Evolutionary conservation across 2,329 filamentous ascomycete genomes (phyloP), one percentile per base, ranked within the genome.

Genomic region (Zymoseptoria ardabiliae): DNA sequence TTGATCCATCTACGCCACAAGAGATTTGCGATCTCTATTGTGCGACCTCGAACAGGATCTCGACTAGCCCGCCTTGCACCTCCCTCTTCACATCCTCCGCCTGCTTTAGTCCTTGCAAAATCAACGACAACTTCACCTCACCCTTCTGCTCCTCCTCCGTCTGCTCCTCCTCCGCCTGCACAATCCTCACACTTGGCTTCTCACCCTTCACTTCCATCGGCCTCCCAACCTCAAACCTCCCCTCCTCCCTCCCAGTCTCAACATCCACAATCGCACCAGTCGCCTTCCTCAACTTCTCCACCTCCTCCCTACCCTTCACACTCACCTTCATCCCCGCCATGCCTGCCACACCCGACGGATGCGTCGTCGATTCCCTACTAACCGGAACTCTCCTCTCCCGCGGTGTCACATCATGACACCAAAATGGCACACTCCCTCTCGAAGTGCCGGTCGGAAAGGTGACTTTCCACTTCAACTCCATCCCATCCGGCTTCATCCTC

Each of bases 361-460:
- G 85, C 11, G 67, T 71, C 3, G 75, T 75, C 13, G 70, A 73
- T 3, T 59, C 65, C 0, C 72, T 66, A 1, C 68, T 63, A 2
- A 76, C 66, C 6, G 85, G 83, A 2, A 87, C 85, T 0, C 86
- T 73, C 2, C 83, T 68, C n/a, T 73, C 64, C 6, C 86, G 71
- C 2, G 78, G 73, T 1, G 85, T 88, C 11, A 82, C 72, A 69
- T 89, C 86, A 53, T 88, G 78, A 66, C 84, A 86, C 78, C 82
- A 89, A 65, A 89, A 89, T 0, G 86, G 86, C 10, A 85, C 68
- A 13, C 74, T 73, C 0, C 85, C 84, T 0, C 81, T 73, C 8
- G 74, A 71, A 1, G 75, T 69, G 11, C 73, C 73, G 0, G 75
- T 70, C 0, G 78, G 77, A 19, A 79, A 79, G 0, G 83, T 81